Evolutionary conservation across 2,329 filamentous ascomycete genomes (phyloP).

Genomic region (Clonostachys byssicola): DNA sequence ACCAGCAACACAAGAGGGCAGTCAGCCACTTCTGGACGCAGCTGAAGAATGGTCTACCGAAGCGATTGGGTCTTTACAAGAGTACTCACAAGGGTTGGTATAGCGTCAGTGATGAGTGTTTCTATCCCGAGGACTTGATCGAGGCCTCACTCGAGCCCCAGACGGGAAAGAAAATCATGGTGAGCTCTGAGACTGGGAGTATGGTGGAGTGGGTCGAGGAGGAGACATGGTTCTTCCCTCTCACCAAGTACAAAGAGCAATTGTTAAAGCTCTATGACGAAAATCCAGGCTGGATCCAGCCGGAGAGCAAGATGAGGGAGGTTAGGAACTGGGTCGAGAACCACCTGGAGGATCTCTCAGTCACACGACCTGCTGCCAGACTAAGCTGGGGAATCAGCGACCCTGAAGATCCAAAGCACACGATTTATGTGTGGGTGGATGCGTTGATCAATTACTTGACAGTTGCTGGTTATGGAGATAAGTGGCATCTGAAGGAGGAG

Average conservation of each 20-base stretch:
- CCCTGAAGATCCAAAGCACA: conserved; percentile 78
- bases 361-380: conserved; percentile 76
- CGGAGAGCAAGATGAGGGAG: conserved; percentile 68
- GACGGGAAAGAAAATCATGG: conserved; percentile 80
- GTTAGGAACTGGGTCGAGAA: conserved; percentile 72
- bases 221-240: conserved; percentile 88
- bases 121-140: conserved; percentile 77
- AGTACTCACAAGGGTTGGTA: conserved; percentile 94
- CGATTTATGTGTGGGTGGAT: conserved; percentile 98
- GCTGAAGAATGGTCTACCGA: conserved; percentile 47
- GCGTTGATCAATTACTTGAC: conserved; percentile 93
- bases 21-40: conserved; percentile 88
- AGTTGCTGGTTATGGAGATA: conserved; percentile 66
- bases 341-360: conserved; percentile 80
- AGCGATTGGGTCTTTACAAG: conserved; percentile 76
- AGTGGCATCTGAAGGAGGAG: conserved; percentile 59
- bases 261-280: conserved; percentile 75
- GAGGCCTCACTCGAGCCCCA: conserved; percentile 70
- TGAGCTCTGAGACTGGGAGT: conserved; percentile 81
- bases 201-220: conserved; percentile 95
- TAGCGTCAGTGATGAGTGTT: conserved; percentile 92
- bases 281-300: conserved; percentile 76
- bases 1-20: conserved; percentile 73
- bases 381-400: conserved; percentile 87
- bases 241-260: conserved; percentile 76